These are phyloP conservation scores for Coniochaeta sp. DNA, from an alignment of 2,329 filamentous ascomycete genomes.

Conservation along the genomic window DNA sequence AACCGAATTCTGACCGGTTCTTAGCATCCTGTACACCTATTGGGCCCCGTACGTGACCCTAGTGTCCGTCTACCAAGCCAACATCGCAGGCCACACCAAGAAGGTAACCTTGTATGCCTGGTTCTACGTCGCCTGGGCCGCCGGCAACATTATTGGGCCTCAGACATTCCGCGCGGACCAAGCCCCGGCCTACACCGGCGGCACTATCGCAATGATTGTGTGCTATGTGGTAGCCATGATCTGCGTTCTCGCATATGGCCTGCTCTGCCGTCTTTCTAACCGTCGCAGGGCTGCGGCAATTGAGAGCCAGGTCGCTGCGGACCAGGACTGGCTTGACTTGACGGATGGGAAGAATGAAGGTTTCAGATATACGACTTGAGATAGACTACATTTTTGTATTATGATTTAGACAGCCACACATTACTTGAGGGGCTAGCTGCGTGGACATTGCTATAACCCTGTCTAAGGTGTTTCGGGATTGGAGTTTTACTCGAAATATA, in stretches of 20 bases:
- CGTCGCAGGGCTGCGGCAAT: too few species aligned
- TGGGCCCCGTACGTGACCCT: conserved; percentile 13
- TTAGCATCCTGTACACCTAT: too few species aligned
- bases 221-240: conserved; percentile 7
- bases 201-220: conserved; percentile 7
- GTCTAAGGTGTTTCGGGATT: too few species aligned
- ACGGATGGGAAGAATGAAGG: conserved; percentile 7
- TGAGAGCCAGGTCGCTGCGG: conserved; percentile 3
- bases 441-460: too few species aligned
- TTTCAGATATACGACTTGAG: conserved; percentile 7
- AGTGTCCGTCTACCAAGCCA: conserved; percentile 13
- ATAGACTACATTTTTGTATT: too few species aligned
- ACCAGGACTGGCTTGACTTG: conserved; percentile 6
- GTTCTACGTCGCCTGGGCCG: conserved; percentile 26
- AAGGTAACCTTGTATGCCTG: conserved; percentile 10
- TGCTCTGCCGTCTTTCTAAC: conserved; percentile 6
- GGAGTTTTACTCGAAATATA: too few species aligned
- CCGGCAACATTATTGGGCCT: conserved; percentile 32
- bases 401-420: too few species aligned
- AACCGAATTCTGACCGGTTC: too few species aligned
- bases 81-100: conserved; percentile 12
- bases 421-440: too few species aligned
- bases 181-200: conserved; percentile 25
- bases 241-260: conserved; percentile 2
- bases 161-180: conserved; percentile 30